Evolutionary conservation across 2,329 filamentous ascomycete genomes (phyloP).

Genomic region (Cryphonectria nitschkei): DNA sequence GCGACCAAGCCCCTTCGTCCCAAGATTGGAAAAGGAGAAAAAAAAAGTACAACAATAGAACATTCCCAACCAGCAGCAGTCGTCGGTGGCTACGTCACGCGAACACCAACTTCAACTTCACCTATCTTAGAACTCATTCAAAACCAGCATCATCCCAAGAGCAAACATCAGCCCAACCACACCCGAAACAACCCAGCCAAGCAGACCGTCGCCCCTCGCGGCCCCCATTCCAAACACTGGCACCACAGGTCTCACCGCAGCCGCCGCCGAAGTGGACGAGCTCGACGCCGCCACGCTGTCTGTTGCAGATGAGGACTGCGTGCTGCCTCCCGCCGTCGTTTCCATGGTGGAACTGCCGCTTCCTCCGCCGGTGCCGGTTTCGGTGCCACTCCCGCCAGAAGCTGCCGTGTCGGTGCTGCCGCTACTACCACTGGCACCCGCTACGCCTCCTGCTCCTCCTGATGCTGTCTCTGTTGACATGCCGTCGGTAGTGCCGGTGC

Average conservation of each 20-base stretch:
- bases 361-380: not conserved
- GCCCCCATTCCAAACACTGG: not conserved
- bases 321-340: slow-evolving; percentile 13
- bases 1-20: not conserved
- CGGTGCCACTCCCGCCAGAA: not conserved
- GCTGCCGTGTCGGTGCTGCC: not conserved
- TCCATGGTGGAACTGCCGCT: not conserved
- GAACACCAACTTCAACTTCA: no score
- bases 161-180: not conserved
- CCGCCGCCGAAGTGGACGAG: slow-evolving; percentile 8
- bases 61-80: not conserved
- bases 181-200: not conserved
- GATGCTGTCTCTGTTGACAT: not conserved
- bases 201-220: not conserved
- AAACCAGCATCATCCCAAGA: not conserved
- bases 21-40: not conserved
- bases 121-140: not conserved
- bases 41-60: not conserved
- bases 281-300: not conserved
- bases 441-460: not conserved
- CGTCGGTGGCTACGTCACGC: not conserved
- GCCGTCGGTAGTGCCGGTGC: not conserved
- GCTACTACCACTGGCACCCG: not conserved
- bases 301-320: not conserved
- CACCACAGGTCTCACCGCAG: not conserved